These are phyloP conservation scores for Pinus albicaulis DNA, from an alignment of 75 land plant genomes.

Conservation along the genomic window DNA sequence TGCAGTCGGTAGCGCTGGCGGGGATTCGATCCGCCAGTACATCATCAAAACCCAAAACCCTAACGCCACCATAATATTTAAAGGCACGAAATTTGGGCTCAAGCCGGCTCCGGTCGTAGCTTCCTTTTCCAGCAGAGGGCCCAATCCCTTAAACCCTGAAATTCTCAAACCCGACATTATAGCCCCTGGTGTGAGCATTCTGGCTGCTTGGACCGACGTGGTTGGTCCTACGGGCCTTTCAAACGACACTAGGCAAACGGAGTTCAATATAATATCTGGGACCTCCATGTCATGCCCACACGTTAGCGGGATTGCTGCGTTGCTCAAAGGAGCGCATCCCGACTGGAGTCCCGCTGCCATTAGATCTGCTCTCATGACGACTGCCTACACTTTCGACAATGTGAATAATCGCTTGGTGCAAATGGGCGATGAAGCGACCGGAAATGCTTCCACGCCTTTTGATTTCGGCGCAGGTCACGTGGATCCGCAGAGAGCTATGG, in stretches of 20 bases:
- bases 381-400: slow-evolving; percentile 8
- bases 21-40: slow-evolving; percentile 51
- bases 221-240: slow-evolving; percentile 73
- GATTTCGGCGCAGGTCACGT: slow-evolving; percentile 54
- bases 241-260: slow-evolving; percentile 48
- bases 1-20: slow-evolving; percentile 52
- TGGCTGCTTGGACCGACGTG: slow-evolving; percentile 88
- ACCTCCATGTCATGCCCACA: slow-evolving; percentile 98
- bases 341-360: slow-evolving; percentile 77
- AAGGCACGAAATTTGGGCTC: slow-evolving; percentile 56
- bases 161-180: slow-evolving; percentile 85
- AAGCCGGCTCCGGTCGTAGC: slow-evolving; percentile 82
- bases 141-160: slow-evolving; percentile 72
- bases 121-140: slow-evolving; percentile 85
- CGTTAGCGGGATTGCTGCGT: slow-evolving; percentile 73
- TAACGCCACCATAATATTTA: slow-evolving; percentile 57
- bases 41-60: slow-evolving; percentile 32
- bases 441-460: slow-evolving; percentile 47
- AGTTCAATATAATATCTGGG: slow-evolving; percentile 86
- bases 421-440: slow-evolving; percentile 32
- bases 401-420: not conserved
- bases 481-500: slow-evolving; percentile 26
- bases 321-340: slow-evolving; percentile 80
- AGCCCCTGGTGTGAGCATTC: slow-evolving; percentile 85
- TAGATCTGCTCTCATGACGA: slow-evolving; percentile 26